A percentile compares a stretch with the other conserved stretches of the same genome.
Evolutionary conservation across 75 land plant species (phyloP).

Genomic region (Pseudotsuga menziesii): DNA sequence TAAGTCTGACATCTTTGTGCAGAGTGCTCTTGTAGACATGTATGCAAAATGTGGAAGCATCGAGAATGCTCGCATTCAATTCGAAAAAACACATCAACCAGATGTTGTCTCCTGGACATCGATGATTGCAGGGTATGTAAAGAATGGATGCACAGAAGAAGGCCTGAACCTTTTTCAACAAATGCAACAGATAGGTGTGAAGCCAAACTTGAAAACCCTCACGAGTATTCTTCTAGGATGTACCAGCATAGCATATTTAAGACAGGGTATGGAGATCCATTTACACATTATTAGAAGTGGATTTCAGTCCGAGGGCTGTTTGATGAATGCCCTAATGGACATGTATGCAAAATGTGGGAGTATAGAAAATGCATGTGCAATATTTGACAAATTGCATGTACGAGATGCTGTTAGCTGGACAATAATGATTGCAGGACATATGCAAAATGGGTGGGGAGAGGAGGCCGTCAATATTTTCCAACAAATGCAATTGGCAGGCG

Average conservation of each 20-base stretch:
- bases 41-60: slow-evolving; percentile 44
- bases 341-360: slow-evolving; percentile 26
- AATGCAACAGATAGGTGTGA: slow-evolving; percentile 9
- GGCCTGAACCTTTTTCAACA: not conserved
- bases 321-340: slow-evolving; percentile 18
- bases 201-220: slow-evolving; percentile 14
- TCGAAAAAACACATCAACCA: slow-evolving; percentile 15
- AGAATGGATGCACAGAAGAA: slow-evolving; percentile 11
- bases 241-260: slow-evolving; percentile 4
- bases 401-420: slow-evolving; percentile 25
- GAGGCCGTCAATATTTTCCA: slow-evolving; percentile 10
- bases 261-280: slow-evolving; percentile 21
- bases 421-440: slow-evolving; percentile 22
- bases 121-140: slow-evolving; percentile 24
- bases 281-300: slow-evolving; percentile 2
- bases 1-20: slow-evolving; percentile 16
- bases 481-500: slow-evolving; percentile 19
- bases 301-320: not conserved
- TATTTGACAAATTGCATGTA: slow-evolving; percentile 6
- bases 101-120: slow-evolving; percentile 40
- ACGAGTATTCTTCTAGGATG: slow-evolving; percentile 13
- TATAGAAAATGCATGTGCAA: not conserved
- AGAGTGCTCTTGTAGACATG: slow-evolving; percentile 35
- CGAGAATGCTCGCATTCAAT: slow-evolving; percentile 12
- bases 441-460: slow-evolving; percentile 13